phyloP scores from a whole-genome alignment of 2,329 filamentous ascomycete species.

The Dendryphion nanum region DNA sequence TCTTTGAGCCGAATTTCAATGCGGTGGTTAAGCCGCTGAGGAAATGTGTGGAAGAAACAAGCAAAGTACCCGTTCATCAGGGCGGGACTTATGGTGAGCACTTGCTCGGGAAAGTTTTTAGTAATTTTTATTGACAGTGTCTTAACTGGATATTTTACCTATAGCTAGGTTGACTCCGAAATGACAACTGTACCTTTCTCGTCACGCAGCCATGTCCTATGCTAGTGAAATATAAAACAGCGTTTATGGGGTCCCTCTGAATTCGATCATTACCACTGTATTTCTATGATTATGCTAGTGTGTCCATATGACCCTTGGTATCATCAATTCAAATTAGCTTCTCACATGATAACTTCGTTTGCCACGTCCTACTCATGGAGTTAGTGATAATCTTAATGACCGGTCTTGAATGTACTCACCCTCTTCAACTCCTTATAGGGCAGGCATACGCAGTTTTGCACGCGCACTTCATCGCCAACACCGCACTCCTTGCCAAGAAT shows the following conservation, averaged over 20 bases:
- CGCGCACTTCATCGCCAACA: constrained; percentile 89
- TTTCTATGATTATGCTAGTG: too few species aligned
- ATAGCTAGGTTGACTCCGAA: too few species aligned
- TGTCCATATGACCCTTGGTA: too few species aligned
- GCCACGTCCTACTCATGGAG: constrained; percentile 66
- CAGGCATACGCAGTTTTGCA: constrained; percentile 97
- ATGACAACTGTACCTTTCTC: too few species aligned
- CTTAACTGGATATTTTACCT: too few species aligned
- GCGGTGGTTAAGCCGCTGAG: constrained; percentile 38
- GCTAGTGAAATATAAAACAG: too few species aligned
- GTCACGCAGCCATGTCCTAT: too few species aligned
- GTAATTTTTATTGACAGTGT: constrained; percentile 40
- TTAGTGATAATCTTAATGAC: constrained; percentile 9
- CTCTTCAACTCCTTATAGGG: constrained; percentile 98
- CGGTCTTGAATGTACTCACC: constrained; percentile 54
- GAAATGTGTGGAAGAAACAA: constrained; percentile 37
- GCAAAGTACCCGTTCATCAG: constrained; percentile 27
- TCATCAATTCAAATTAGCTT: constrained; percentile 9
- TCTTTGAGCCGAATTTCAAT: constrained; percentile 49
- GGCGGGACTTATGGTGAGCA: constrained; percentile 44
- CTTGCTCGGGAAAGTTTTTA: constrained; percentile 42
- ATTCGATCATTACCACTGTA: too few species aligned
- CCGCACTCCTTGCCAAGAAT: constrained; percentile 95
- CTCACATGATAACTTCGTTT: constrained; percentile 88
- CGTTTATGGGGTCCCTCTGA: too few species aligned